These are phyloP conservation scores for Aspergillus flavus DNA, from an alignment of 2,329 filamentous ascomycete genomes.

Conservation along the genomic window DNA sequence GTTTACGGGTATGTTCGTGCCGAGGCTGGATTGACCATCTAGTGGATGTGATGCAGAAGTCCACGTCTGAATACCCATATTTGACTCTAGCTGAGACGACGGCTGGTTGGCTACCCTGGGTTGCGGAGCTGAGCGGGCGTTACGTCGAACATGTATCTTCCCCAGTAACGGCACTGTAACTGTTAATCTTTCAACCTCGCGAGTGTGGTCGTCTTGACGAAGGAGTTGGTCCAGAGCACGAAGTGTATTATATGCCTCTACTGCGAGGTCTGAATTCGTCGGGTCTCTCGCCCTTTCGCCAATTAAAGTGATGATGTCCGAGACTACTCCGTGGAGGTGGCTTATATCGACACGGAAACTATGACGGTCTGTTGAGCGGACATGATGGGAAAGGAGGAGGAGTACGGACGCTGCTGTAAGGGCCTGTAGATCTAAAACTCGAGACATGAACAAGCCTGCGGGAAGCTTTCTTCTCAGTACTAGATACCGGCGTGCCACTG, in stretches of 20 bases:
- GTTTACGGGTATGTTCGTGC: neutral
- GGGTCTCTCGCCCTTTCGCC: constrained; percentile 10
- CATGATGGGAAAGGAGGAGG: constrained; percentile 16
- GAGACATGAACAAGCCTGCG: constrained; percentile 16
- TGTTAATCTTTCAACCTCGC: constrained; percentile 10
- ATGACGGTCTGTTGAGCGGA: constrained; percentile 8
- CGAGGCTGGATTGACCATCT: neutral
- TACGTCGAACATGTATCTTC: constrained; percentile 22
- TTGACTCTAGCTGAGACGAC: neutral
- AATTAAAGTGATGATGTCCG: constrained; percentile 15
- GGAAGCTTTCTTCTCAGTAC: constrained; percentile 17
- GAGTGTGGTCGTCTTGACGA: constrained; percentile 8
- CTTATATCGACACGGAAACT: constrained; percentile 13
- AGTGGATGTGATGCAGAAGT: neutral
- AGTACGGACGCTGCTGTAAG: constrained; percentile 19
- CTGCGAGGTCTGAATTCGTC: constrained; percentile 12
- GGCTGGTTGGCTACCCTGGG: neutral
- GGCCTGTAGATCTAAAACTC: constrained; percentile 21
- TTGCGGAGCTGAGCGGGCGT: neutral
- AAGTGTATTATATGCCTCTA: constrained; percentile 11
- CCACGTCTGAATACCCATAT: neutral
- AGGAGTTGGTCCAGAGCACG: constrained; percentile 16
- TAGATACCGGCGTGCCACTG: constrained; percentile 15
- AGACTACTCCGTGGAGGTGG: constrained; percentile 9
- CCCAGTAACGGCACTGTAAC: constrained; percentile 22